Conservation (phyloP, 2,329 filamentous ascomycete species). For the Calonectria honghensis region DNA sequence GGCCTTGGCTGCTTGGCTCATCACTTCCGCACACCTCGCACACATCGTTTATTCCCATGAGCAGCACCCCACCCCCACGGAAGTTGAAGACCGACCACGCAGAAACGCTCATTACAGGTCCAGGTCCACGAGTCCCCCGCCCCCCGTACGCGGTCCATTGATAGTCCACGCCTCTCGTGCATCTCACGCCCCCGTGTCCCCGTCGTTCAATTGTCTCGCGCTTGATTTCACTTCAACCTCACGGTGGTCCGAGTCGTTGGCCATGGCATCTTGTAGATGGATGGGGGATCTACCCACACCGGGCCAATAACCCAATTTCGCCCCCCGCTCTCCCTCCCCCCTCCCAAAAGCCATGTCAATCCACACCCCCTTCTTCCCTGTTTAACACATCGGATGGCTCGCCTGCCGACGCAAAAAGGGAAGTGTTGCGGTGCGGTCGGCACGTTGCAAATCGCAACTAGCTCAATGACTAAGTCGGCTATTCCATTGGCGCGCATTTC, state of each 20-base stretch:
- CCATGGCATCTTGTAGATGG: conserved; percentile 15
- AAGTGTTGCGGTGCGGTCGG: conserved; percentile 34
- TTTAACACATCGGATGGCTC: conserved; percentile 35
- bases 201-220: conserved; percentile 25
- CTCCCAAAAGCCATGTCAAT: conserved; percentile 6
- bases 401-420: conserved; percentile 41
- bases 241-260: conserved; percentile 10
- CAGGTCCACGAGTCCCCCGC: conserved; percentile 26
- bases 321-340: not conserved
- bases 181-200: conserved; percentile 20
- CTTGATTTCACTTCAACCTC: conserved; percentile 16
- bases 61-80: conserved; percentile 53
- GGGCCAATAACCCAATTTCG: conserved; percentile 27
- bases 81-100: conserved; percentile 52
- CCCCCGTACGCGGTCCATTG: conserved; percentile 20
- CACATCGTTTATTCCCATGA: conserved; percentile 48
- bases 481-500: conserved; percentile 56
- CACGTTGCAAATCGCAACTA: conserved; percentile 47
- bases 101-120: conserved; percentile 19
- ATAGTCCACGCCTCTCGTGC: not conserved
- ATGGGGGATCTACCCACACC: conserved; percentile 33
- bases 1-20: conserved; percentile 32
- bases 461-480: conserved; percentile 47
- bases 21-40: conserved; percentile 33
- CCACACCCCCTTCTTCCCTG: conserved; percentile 39